Base-by-base conservation (phyloP, 2,329 filamentous ascomycete genomes). In the Scortechinia acanthostroma region DNA sequence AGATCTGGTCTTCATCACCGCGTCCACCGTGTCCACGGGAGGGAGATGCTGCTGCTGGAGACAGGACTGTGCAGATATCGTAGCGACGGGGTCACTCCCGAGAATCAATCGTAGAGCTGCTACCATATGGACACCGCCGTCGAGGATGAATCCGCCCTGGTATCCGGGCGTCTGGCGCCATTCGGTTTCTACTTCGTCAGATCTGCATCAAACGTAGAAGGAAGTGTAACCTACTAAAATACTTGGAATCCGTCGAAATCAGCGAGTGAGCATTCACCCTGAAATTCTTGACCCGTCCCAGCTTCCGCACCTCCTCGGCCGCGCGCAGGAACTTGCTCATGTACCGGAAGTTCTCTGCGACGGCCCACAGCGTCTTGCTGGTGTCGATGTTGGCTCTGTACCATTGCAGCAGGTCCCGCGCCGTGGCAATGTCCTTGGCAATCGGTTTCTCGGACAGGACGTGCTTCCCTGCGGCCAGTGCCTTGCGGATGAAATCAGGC, bases 131-230 rank as follows among this genome's bases (percentile, higher is more conserved):
- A 91, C 83, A 37, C 87, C 86, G 14, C 78, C 84, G 55, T 91
- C 86, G 2, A 91, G 74, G 45, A 90, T 59, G 57, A 89, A 90
- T 0, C 87, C 86, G 45, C 86, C 87, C 61, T 89, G 85, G 57
- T 88, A 77, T 44, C 75, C 69, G 1, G 86, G 86, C 46, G 65
- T 73, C 59, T 83, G 83, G 45, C 87, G 78, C 87, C 86, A 78
- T 10, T 62, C 53, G 0, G 73, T 77, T 19, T 13, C 35, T 40
- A 19, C 17, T 10, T 40, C 20, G 20, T 40, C 17, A 13, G 17
- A 10, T 40, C 17, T 19, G 10, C 10, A n/a, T 30, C 35, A 10
- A 40, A 40, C 13, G 6, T 6, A 10, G 35, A 40, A 40, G 35
- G 10, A n/a, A n/a, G 6, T 40, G 6, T 6, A 20, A 19, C 63